These are phyloP conservation scores for Cutaneotrichosporon dermatis DNA, from an alignment of 1,284 basidiomycete genomes.

Conservation along the genomic window DNA sequence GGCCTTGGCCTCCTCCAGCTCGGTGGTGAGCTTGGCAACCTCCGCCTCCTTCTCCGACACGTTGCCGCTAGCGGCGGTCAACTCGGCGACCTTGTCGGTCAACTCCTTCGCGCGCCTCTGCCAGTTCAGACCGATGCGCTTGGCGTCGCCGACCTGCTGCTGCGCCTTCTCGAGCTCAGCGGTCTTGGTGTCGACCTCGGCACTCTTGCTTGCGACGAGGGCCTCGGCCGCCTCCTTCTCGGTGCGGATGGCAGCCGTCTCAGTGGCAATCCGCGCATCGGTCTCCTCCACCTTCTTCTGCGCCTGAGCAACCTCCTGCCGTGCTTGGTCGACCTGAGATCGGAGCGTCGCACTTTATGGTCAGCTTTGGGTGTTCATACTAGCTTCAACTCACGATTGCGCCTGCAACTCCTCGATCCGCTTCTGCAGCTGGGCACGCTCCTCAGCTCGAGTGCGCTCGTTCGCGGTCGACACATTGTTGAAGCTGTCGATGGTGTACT, in stretches of 20 bases:
- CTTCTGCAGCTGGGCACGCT: constrained; percentile 70
- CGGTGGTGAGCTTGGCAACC: constrained; percentile 21
- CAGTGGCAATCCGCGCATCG: constrained; percentile 33
- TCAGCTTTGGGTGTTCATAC: constrained; percentile 30
- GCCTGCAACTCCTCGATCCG: constrained; percentile 72
- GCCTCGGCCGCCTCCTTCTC: constrained; percentile 39
- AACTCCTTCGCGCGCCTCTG: constrained; percentile 29
- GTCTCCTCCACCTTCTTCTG: constrained; percentile 30
- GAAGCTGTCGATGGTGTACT: constrained; percentile 79
- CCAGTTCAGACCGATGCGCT: constrained; percentile 38
- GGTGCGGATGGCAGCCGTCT: constrained; percentile 30
- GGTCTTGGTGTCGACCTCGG: constrained; percentile 27
- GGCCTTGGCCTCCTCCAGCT: constrained; percentile 26
- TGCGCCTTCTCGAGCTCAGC: constrained; percentile 26
- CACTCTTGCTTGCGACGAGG: constrained; percentile 24
- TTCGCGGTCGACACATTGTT: constrained; percentile 84
- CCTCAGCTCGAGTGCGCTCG: constrained; percentile 74
- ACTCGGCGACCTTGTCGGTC: neutral
- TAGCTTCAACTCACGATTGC: constrained; percentile 60
- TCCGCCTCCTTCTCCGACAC: constrained; percentile 28
- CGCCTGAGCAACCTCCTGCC: constrained; percentile 58
- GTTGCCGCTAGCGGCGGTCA: neutral
- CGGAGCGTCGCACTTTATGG: constrained; percentile 59
- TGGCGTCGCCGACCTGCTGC: constrained; percentile 24
- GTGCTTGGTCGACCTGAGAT: constrained; percentile 69